phyloP scores from a whole-genome alignment of 2,329 filamentous ascomycete genomes.

The Cordyceps javanica region DNA sequence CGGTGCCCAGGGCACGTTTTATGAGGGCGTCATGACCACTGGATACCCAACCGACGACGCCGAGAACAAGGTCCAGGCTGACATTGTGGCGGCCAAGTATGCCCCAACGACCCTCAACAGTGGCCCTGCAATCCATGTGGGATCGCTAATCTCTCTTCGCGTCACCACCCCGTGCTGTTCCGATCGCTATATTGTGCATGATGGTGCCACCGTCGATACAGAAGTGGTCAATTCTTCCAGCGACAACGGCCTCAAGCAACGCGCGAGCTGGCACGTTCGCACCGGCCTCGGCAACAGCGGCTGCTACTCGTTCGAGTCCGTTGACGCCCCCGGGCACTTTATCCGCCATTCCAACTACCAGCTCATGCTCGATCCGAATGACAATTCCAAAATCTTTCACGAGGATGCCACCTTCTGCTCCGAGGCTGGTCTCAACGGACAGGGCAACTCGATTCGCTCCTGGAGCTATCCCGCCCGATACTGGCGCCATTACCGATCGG shows the following conservation, averaged over 20 bases:
- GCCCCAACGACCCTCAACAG: conserved; percentile 40
- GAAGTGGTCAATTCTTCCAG: conserved; percentile 49
- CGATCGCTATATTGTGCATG: conserved; percentile 50
- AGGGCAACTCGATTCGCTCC: conserved; percentile 46
- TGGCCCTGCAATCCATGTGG: conserved; percentile 41
- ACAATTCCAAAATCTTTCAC: conserved; percentile 48
- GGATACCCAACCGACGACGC: conserved; percentile 55
- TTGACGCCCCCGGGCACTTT: conserved; percentile 51
- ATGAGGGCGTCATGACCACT: conserved; percentile 59
- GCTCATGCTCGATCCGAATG: conserved; percentile 43
- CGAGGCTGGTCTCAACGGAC: conserved; percentile 42
- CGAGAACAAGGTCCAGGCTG: conserved; percentile 51
- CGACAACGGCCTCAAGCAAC: conserved; percentile 40
- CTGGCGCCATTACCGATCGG: conserved; percentile 43
- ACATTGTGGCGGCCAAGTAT: conserved; percentile 56
- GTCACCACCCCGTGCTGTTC: conserved; percentile 51
- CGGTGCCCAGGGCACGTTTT: conserved; percentile 55
- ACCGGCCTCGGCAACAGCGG: conserved; percentile 49
- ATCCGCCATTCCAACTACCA: conserved; percentile 50
- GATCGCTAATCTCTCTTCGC: conserved; percentile 45
- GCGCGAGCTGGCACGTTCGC: conserved; percentile 48
- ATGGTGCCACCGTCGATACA: conserved; percentile 43
- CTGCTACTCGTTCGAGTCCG: conserved; percentile 57
- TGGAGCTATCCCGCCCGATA: conserved; percentile 57
- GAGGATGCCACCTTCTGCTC: conserved; percentile 61